A percentile compares a stretch with the other conserved stretches of the same genome.
Evolutionary conservation across 108 stramenopile species (phyloP).

Genomic region (Cyclotella choctawhatcheeana): DNA sequence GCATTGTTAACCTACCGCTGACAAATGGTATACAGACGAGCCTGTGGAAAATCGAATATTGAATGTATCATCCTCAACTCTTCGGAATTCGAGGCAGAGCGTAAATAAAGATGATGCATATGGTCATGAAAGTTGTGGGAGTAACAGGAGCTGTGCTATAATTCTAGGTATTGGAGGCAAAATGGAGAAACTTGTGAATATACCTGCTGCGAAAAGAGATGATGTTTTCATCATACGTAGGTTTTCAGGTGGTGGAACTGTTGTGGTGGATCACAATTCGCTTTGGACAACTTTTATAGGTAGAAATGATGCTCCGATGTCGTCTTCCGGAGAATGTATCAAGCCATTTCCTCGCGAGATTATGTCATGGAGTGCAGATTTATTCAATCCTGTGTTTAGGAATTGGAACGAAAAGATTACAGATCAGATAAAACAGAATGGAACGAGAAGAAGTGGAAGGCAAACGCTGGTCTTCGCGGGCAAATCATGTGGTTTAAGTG

Average conservation of each 20-base stretch:
- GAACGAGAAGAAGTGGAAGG: slow-evolving; percentile 3
- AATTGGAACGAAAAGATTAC: slow-evolving; percentile 38
- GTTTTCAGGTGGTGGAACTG: slow-evolving; percentile 96
- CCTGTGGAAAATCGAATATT: slow-evolving; percentile 51
- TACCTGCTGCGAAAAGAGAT: slow-evolving; percentile 55
- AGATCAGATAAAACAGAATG: background rate
- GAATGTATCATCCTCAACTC: slow-evolving; percentile 10
- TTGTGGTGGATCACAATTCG: slow-evolving; percentile 85
- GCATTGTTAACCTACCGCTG: too few species aligned
- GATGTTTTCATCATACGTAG: slow-evolving; percentile 77
- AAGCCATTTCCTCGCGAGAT: slow-evolving; percentile 82
- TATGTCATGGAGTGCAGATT: slow-evolving; percentile 86
- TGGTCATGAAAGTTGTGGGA: slow-evolving; percentile 18
- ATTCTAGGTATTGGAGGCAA: slow-evolving; percentile 94
- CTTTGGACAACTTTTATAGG: slow-evolving; percentile 55
- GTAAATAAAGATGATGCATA: slow-evolving; percentile 28
- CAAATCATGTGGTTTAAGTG: slow-evolving; percentile 62
- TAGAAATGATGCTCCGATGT: slow-evolving; percentile 13
- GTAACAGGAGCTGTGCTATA: slow-evolving; percentile 51
- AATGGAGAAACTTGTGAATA: slow-evolving; percentile 66
- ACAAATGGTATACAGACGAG: too few species aligned
- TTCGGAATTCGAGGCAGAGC: background rate
- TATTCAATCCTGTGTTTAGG: slow-evolving; percentile 80
- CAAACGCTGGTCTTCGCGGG: slow-evolving; percentile 60
- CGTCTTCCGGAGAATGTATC: slow-evolving; percentile 18